Evolutionary conservation across 352 stramenopile species (phyloP), one percentile per base, ranked within the genome.

Genomic region (Halophytophthora batemanensis): DNA sequence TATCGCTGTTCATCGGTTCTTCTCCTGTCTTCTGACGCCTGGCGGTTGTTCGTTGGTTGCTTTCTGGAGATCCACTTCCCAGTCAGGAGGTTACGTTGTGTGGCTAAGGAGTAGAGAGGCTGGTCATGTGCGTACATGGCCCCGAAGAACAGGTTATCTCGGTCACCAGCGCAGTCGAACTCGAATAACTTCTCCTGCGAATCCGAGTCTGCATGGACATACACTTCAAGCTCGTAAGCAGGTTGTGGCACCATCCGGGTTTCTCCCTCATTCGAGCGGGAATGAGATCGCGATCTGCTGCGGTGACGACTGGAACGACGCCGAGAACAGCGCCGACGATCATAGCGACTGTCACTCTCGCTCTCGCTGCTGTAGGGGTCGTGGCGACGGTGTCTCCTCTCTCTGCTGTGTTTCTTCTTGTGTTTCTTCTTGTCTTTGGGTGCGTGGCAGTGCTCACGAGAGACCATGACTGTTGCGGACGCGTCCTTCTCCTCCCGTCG

Each of bases 121-220:
- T 75, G 70, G 18, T 93, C 78, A 17, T 85, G 58, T n/a, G 50
- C 64, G 44, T 86, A 87, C 13, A 85, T 59, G 2, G 77, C 76
- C 18, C 84, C 82, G 29, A 78, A 95, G 29, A 90, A 67, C 0
- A 37, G 36, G 44, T 95, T 95, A 2, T 93, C 73, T 12, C 53
- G 56, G 59, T 95, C 84, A 15, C 82, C 80, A 0, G 53, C 56
- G 34, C 68, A 63, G 42, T 95, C 84, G 25, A 83, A 74, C 39
- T 88, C 74, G 44, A 85, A 92, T 6, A 90, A 45, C 25, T 71
- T 77, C 11, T 76, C 63, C 0, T 64, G 23, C 8, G 12, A 25
- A 36, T 50, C 33, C 6, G 28, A 25, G 11, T 7, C 19, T 23
- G 25, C 22, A 44, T 53, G 18, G n/a, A 22, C 36, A 11, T 44